Base-by-base conservation (phyloP, 345 rosid genomes). In the Kandelia obovata region DNA sequence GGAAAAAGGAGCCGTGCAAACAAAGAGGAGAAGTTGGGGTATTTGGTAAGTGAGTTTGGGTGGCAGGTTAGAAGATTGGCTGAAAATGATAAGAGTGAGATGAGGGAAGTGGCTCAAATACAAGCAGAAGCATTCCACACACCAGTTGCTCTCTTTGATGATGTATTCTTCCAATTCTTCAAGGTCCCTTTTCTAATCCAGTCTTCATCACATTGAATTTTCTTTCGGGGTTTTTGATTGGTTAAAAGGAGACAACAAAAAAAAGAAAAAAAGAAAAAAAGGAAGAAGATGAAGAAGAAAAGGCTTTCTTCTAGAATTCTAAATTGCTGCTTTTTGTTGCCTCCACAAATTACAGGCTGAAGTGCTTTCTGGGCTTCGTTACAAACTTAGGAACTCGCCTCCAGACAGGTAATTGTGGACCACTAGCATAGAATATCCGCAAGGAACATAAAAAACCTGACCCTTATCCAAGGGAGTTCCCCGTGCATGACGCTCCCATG, bases 41-140 rank as follows among this genome's bases (percentile, higher is more conserved):
- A 78, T 57, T 43, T 91, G 84, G 86, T 72, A 49, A 78, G 73
- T 68, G 86, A 85, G 20, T 71, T 79, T 58, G 97, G 92, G 6
- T 94, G 98, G 97, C 76, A 71, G 6, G 96, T 86, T 23, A 78
- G 96, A 79, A 81, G 87, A 51, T 52, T 94, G 83, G 80, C 58
- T 25, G 75, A 25, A 17, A 82, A 83, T 65, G 81, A 78, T 62
- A 81, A 65, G 4, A 62, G 46, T 16, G 95, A 89, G 76, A 84
- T 86, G 53, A 84, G 79, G 78, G 79, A 81, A 70, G 97, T 83
- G 51, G 85, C 90, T 77, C 76, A 64, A 0, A 78, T 89, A 70
- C 98, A 91, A 64, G 95, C 93, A 5, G 88, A 91, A 62, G 97
- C 98, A 49, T 94, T 94, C 68, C 95, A 91, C 53, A 72, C 72